phyloP scores from a whole-genome alignment of 2,329 filamentous ascomycete species.

The Calonectria ilicicola region DNA sequence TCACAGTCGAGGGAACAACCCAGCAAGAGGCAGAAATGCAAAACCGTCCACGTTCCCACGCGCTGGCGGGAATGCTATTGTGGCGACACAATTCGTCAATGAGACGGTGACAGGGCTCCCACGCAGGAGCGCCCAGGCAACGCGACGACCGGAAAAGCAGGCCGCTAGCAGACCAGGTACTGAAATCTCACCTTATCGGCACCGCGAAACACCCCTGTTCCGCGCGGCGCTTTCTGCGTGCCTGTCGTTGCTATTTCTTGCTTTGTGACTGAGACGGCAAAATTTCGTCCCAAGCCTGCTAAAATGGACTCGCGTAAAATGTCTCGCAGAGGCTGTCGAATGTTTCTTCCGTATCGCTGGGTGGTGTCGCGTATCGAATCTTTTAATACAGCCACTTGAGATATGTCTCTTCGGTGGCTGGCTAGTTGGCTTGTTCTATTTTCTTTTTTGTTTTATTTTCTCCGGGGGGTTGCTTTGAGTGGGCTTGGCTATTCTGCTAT shows the following conservation, averaged over 20 bases:
- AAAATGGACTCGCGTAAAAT: not conserved
- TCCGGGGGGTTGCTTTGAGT: not conserved
- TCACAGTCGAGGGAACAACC: not conserved
- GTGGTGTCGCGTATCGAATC: not conserved
- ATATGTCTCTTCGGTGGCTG: slow-evolving; percentile 4
- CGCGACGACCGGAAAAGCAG: slow-evolving; percentile 23
- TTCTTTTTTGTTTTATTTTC: not conserved
- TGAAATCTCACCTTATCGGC: slow-evolving; percentile 40
- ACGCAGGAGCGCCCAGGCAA: slow-evolving; percentile 30
- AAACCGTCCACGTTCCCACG: slow-evolving; percentile 1
- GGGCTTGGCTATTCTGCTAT: not conserved
- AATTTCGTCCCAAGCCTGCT: slow-evolving; percentile 13
- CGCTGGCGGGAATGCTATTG: slow-evolving; percentile 1
- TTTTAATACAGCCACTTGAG: not conserved
- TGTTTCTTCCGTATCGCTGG: slow-evolving; percentile 10
- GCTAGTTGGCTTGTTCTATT: not conserved
- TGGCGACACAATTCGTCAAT: slow-evolving; percentile 8
- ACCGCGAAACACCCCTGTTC: slow-evolving; percentile 36
- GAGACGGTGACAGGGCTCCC: slow-evolving; percentile 7
- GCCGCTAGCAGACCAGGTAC: slow-evolving; percentile 29
- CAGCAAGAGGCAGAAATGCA: not conserved
- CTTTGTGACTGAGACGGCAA: slow-evolving; percentile 12
- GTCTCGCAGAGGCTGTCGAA: slow-evolving; percentile 2
- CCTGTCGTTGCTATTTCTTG: slow-evolving; percentile 14
- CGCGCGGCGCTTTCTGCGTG: slow-evolving; percentile 20